Percentiles rank a stretch among this genome's conserved stretches.
These are phyloP conservation scores for Secale cereale DNA, from an alignment of 176 grass and related monocot species.

Conservation along the genomic window DNA sequence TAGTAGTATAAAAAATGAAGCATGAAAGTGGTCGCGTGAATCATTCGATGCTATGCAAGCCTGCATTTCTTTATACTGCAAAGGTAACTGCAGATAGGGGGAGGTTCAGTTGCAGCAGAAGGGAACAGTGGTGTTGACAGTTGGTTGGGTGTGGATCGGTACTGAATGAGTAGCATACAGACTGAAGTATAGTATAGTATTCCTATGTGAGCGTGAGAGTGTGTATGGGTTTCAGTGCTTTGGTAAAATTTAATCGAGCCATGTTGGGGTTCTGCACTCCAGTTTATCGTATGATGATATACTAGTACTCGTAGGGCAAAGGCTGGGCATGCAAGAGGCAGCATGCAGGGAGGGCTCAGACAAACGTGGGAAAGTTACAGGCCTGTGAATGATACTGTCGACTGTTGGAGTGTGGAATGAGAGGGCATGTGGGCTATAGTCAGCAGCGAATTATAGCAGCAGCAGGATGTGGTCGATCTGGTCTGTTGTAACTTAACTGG, in stretches of 20 bases:
- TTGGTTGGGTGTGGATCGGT: constrained; percentile 26
- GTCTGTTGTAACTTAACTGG: not conserved
- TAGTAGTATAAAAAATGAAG: constrained; percentile 33
- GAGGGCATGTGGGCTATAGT: constrained; percentile 62
- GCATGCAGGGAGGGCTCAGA: constrained; percentile 21
- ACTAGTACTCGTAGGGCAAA: constrained; percentile 27
- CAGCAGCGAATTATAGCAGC: constrained; percentile 51
- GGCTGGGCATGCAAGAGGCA: constrained; percentile 44
- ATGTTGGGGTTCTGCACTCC: constrained; percentile 27
- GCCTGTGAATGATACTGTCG: constrained; percentile 82
- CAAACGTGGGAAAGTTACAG: constrained; percentile 56
- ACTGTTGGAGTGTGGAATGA: constrained; percentile 58
- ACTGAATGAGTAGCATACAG: constrained; percentile 35
- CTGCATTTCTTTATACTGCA: constrained; percentile 31
- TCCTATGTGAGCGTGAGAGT: not conserved
- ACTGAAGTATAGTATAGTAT: constrained; percentile 31
- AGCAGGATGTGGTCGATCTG: constrained; percentile 26
- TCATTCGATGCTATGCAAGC: constrained; percentile 31
- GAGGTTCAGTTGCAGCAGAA: constrained; percentile 13
- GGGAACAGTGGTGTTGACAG: constrained; percentile 18
- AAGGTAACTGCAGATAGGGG: constrained; percentile 1
- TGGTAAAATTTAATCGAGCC: constrained; percentile 46
- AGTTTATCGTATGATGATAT: constrained; percentile 12
- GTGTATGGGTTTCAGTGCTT: constrained; percentile 74
- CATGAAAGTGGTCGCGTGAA: constrained; percentile 24